Evolutionary conservation across 495 filamentous ascomycete species (phyloP).

Genomic region (Neurospora tetrasperma): DNA sequence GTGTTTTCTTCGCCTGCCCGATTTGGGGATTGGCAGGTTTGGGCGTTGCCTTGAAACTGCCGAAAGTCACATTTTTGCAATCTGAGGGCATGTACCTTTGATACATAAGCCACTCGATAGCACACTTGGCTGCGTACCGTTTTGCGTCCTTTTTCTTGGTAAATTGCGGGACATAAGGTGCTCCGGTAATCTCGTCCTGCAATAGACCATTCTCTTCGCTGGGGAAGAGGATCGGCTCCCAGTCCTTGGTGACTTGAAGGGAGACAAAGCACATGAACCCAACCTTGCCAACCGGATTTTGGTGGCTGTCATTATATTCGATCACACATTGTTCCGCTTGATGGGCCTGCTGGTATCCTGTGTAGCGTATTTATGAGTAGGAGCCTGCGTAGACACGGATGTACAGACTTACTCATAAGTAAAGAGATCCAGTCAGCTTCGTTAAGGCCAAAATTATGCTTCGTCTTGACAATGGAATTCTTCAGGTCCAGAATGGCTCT

Average conservation of each 20-base stretch:
- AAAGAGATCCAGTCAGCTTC: slow-evolving; percentile 29
- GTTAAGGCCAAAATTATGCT: slow-evolving; percentile 15
- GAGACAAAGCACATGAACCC: slow-evolving; percentile 10
- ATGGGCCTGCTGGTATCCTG: slow-evolving; percentile 13
- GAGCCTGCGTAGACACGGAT: not conserved
- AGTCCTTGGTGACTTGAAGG: slow-evolving; percentile 5
- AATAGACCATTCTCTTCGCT: slow-evolving; percentile 12
- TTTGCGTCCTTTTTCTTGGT: slow-evolving; percentile 35
- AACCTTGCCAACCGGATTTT: slow-evolving; percentile 1
- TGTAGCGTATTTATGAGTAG: not conserved
- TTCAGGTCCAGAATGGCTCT: slow-evolving; percentile 24
- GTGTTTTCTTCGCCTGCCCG: not conserved
- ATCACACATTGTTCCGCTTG: not conserved
- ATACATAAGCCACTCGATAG: slow-evolving; percentile 27
- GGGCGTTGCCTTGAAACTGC: not conserved
- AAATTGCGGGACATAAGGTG: slow-evolving; percentile 16
- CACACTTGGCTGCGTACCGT: slow-evolving; percentile 34
- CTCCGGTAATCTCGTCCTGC: slow-evolving; percentile 1
- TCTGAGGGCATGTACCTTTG: slow-evolving; percentile 15
- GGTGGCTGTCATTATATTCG: slow-evolving; percentile 1
- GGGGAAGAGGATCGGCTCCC: slow-evolving; percentile 18
- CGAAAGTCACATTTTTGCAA: slow-evolving; percentile 6
- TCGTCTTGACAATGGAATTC: slow-evolving; percentile 11
- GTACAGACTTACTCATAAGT: slow-evolving; percentile 20
- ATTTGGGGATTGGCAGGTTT: not conserved